These are phyloP conservation scores for Verticillium tricorpus DNA, from an alignment of 2,329 filamentous ascomycete species.

Conservation along the genomic window DNA sequence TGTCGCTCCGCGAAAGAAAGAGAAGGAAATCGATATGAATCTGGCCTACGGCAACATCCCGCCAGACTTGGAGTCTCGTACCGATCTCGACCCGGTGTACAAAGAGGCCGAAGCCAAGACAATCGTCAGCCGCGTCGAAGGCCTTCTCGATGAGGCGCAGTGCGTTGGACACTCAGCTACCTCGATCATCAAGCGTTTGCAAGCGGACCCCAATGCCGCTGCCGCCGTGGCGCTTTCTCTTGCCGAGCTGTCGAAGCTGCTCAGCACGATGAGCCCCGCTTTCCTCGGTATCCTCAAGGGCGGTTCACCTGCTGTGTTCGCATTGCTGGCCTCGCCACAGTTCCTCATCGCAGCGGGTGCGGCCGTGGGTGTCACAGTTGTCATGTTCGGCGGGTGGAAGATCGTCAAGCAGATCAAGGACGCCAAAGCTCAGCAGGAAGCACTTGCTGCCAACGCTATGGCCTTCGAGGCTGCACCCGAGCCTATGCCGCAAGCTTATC, in stretches of 20 bases:
- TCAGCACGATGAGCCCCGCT: conserved; percentile 78
- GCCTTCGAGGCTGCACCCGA: conserved; percentile 19
- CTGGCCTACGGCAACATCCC: conserved; percentile 84
- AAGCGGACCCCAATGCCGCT: conserved; percentile 73
- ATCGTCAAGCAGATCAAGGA: conserved; percentile 82
- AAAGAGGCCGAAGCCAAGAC: conserved; percentile 43
- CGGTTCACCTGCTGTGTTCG: conserved; percentile 80
- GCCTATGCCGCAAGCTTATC: neutral
- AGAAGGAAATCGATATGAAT: conserved; percentile 75
- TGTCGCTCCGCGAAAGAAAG: conserved; percentile 24
- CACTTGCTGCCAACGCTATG: conserved; percentile 18
- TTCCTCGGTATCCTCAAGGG: conserved; percentile 73
- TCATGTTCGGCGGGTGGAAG: conserved; percentile 95
- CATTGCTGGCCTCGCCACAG: conserved; percentile 81
- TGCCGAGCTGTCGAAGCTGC: conserved; percentile 80
- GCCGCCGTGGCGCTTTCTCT: conserved; percentile 90
- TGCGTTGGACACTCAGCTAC: conserved; percentile 82
- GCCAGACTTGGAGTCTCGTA: conserved; percentile 54
- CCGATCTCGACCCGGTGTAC: conserved; percentile 43
- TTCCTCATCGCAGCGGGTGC: conserved; percentile 91
- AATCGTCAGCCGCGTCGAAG: conserved; percentile 71
- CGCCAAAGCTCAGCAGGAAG: conserved; percentile 23
- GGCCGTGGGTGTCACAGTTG: conserved; percentile 86
- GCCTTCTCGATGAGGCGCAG: conserved; percentile 78
- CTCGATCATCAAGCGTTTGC: conserved; percentile 71